These are phyloP conservation scores for Populus tremula DNA, from an alignment of 345 rosid species.

Conservation along the genomic window DNA sequence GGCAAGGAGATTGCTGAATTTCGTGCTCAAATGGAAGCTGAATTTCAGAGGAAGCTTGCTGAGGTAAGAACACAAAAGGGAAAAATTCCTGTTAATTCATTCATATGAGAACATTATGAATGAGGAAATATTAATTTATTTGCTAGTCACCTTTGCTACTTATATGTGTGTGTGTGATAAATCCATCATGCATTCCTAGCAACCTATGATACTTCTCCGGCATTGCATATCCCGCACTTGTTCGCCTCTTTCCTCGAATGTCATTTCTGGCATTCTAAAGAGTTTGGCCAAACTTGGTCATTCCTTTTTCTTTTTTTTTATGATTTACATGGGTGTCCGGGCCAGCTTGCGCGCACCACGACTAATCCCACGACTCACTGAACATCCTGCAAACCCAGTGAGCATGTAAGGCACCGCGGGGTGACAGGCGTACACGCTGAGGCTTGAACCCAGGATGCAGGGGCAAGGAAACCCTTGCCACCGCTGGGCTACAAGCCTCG, in stretches of 20 bases:
- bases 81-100: not conserved
- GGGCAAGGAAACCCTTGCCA: no score
- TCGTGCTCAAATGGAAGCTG: conserved; percentile 71
- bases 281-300: not conserved
- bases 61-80: conserved; percentile 44
- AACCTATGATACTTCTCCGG: not conserved
- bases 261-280: not conserved
- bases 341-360: no score
- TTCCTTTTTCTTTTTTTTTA: no score
- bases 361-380: no score
- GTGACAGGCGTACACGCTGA: no score
- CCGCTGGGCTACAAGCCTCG: no score
- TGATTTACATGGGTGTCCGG: no score
- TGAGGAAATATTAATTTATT: not conserved
- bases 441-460: no score
- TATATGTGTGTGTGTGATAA: not conserved
- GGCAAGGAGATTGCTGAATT: conserved; percentile 72
- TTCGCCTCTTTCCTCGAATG: not conserved
- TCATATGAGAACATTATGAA: not conserved
- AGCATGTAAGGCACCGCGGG: no score
- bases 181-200: not conserved
- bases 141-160: not conserved
- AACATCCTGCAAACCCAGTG: no score
- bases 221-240: not conserved
- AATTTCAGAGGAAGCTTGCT: conserved; percentile 75